Base-by-base conservation (phyloP, 2,329 filamentous ascomycete genomes). In the Fusarium subglutinans region DNA sequence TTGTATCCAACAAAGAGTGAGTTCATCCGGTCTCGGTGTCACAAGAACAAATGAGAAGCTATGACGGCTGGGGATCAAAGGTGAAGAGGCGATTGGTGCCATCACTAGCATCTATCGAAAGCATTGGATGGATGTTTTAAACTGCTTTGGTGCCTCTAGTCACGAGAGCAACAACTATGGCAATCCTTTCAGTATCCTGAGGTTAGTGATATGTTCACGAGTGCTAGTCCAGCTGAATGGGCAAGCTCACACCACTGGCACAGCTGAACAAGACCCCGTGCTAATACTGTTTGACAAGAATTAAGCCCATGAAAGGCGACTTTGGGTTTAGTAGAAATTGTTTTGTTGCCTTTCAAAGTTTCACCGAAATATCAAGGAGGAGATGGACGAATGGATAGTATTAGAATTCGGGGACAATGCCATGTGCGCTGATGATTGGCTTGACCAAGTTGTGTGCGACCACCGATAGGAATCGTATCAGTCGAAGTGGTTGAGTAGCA, bases 401-500 rank as follows among this genome's bases (percentile, higher is more conserved):
- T 61, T 50, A 60, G 67, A 69, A 64, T 55, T 62, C 73, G 70
- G 68, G 61, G 41, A 57, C 35, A 48, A n/a, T 47, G 61, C 65
- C 80, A 81, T 81, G 80, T 81, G 80, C 71, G 66, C 53, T 67
- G 63, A 76, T 79, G 78, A 80, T 80, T 80, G 78, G 78, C 65
- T 67, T 66, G 50, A 75, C 65, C 45, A 50, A 56, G 24, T 38
- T 37, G 51, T 47, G 54, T 47, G 59, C 59, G 63, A 56, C 47
- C 53, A 30, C 30, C 4, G 35, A 53, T 58, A 24, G 55, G 35
- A 57, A 65, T 63, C 45, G 37, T 54, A 40, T 63, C 47, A 45
- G 43, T 58, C 40, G 54, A 30, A 45, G 57, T 72, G 53, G 51
- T 44, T 60, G 57, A 71, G 54, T 40, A 53, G 33, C 37, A 73